A percentile compares a stretch with the other conserved stretches of the same genome.
phyloP scores from a whole-genome alignment of 352 stramenopile genomes.

The Phytophthora hibernalis region DNA sequence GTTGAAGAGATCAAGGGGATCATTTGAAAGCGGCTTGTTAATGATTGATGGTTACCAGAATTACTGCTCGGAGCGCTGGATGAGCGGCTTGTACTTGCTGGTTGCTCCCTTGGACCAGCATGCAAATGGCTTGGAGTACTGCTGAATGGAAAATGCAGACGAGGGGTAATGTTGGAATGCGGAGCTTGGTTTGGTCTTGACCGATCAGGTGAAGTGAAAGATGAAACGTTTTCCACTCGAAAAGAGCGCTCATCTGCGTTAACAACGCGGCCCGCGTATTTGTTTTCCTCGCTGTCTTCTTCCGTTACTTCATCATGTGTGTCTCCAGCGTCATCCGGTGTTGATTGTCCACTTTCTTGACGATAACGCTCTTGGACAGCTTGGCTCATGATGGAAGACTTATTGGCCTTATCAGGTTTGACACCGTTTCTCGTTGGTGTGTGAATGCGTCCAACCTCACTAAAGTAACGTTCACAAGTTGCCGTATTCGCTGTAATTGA shows the following conservation, averaged over 20 bases:
- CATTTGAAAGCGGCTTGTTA: too few species aligned
- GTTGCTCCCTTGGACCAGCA: too few species aligned
- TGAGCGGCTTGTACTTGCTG: too few species aligned
- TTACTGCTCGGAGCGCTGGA: too few species aligned
- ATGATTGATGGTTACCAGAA: too few species aligned
- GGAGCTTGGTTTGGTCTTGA: neutral
- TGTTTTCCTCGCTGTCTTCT: conserved; percentile 18
- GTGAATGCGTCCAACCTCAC: conserved; percentile 8
- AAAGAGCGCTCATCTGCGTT: conserved; percentile 1
- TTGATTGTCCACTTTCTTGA: neutral
- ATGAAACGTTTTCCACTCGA: neutral
- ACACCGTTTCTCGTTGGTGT: conserved; percentile 11
- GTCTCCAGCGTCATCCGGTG: neutral
- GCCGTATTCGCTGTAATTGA: conserved; percentile 17
- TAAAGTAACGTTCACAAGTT: conserved; percentile 20
- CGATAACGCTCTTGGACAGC: conserved; percentile 4
- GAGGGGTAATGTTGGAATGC: too few species aligned
- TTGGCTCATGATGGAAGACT: neutral
- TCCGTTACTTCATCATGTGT: neutral
- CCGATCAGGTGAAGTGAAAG: neutral
- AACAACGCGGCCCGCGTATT: conserved; percentile 5
- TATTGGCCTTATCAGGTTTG: conserved; percentile 10
- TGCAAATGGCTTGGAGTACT: too few species aligned
- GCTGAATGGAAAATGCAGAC: too few species aligned
- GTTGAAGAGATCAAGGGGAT: too few species aligned